Evolutionary conservation across 805 yeast genomes (phyloP).

Genomic region (Saccharomycopsis oosterbeekiorum): DNA sequence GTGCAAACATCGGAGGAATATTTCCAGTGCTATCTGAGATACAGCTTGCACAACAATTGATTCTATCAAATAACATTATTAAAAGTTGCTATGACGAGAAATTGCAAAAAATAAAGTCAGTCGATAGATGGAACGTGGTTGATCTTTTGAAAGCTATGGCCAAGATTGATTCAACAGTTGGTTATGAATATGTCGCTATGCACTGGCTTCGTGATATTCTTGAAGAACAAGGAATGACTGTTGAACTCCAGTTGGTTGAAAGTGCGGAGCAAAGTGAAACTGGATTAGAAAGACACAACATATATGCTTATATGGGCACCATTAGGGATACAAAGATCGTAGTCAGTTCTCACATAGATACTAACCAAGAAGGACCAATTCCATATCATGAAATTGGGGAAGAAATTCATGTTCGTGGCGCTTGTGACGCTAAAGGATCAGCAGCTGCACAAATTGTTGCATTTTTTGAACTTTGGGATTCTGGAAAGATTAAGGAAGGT

Average conservation of each 20-base stretch:
- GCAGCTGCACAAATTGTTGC: constrained; percentile 55
- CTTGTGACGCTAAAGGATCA: constrained; percentile 60
- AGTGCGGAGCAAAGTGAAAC: constrained; percentile 1
- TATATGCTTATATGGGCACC: constrained; percentile 9
- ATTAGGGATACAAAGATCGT: constrained; percentile 31
- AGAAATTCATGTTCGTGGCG: constrained; percentile 53
- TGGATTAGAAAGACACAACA: constrained; percentile 5
- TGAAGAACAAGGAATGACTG: constrained; percentile 7
- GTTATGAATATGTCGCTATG: not conserved
- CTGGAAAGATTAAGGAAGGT: constrained; percentile 35
- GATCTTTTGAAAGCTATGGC: constrained; percentile 2
- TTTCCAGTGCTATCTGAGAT: too few species aligned
- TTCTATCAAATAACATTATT: not conserved
- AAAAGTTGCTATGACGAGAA: not conserved
- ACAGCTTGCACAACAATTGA: not conserved
- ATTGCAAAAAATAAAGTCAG: not conserved
- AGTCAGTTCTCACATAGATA: constrained; percentile 42
- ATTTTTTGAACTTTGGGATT: constrained; percentile 34
- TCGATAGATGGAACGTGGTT: constrained; percentile 3
- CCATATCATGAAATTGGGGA: constrained; percentile 29
- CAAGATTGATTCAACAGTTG: constrained; percentile 2
- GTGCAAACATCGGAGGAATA: too few species aligned
- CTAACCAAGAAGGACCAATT: constrained; percentile 31
- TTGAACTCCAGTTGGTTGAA: constrained; percentile 9
- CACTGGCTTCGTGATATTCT: constrained; percentile 1